Evolutionary conservation across 768 basidiomycete genomes (phyloP).

Genomic region (Trametes meyenii): DNA sequence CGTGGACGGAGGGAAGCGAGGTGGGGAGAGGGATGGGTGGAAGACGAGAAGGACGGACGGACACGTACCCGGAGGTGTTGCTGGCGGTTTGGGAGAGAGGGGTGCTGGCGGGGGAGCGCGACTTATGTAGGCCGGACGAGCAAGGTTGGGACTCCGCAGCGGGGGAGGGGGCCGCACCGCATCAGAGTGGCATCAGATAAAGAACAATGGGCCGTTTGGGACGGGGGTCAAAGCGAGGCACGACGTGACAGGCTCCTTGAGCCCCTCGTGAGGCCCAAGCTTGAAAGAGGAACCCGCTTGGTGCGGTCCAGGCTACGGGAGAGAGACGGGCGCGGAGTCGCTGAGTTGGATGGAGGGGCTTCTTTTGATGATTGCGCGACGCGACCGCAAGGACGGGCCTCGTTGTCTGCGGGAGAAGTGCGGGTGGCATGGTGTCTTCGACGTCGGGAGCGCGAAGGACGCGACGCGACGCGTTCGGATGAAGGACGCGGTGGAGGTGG

Average conservation of each 20-base stretch:
- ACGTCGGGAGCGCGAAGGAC: too few species aligned
- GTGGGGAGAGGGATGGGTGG: neutral
- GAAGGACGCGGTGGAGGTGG: too few species aligned
- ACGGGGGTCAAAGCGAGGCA: neutral
- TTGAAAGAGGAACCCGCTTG: neutral
- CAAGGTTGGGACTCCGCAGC: conserved; percentile 18
- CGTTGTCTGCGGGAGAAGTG: neutral
- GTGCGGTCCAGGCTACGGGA: neutral
- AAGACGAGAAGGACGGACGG: neutral
- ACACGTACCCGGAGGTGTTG: conserved; percentile 6
- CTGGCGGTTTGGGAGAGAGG: conserved; percentile 4
- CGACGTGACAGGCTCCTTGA: too few species aligned
- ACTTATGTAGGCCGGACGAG: neutral
- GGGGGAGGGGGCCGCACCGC: neutral
- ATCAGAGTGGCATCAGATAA: conserved; percentile 18
- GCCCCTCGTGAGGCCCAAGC: neutral
- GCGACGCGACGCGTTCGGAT: too few species aligned
- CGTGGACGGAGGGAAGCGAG: neutral
- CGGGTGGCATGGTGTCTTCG: neutral
- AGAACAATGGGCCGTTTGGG: conserved; percentile 4
- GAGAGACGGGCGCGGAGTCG: neutral
- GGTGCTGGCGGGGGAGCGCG: neutral
- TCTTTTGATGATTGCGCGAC: neutral
- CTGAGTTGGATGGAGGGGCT: neutral
- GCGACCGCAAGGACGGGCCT: neutral